Conservation (phyloP, 108 stramenopile genomes). For the Fistulifera pelliculosa region DNA sequence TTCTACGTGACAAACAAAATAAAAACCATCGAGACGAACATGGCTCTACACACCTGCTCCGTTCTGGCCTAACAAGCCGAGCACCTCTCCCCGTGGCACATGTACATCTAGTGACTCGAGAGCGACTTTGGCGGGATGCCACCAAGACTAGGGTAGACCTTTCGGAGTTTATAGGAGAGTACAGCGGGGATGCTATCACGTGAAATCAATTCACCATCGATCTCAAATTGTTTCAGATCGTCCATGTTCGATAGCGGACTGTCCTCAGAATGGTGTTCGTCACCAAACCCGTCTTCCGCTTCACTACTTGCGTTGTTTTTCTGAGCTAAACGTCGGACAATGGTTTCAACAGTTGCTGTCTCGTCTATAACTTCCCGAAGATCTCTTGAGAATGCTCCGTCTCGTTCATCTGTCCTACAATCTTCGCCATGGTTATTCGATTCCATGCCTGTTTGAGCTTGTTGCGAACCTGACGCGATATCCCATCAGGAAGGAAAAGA, state of each 20-base stretch:
- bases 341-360: not conserved
- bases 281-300: not conserved
- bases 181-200: slow-evolving; percentile 26
- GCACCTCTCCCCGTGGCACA: slow-evolving; percentile 47
- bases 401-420: not conserved
- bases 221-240: too few species aligned
- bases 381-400: not conserved
- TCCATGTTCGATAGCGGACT: not conserved
- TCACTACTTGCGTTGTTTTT: not conserved
- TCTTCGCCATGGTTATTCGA: not conserved
- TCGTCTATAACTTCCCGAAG: slow-evolving; percentile 1
- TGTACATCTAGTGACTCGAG: slow-evolving; percentile 37
- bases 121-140: slow-evolving; percentile 35
- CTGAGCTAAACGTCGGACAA: not conserved
- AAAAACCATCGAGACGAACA: too few species aligned
- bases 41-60: too few species aligned
- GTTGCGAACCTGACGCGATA: not conserved
- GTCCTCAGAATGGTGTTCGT: not conserved
- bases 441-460: not conserved
- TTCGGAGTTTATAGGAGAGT: slow-evolving; percentile 36
- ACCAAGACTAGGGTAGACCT: slow-evolving; percentile 38
- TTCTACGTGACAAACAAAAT: too few species aligned
- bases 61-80: slow-evolving; percentile 30
- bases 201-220: not conserved
- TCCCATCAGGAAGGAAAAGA: slow-evolving; percentile 20